A percentile compares a stretch with the other conserved stretches of the same genome.
These are phyloP conservation scores for Blastobotrys malaysiensis DNA, from an alignment of 1,139 yeast species.

Conservation along the genomic window DNA sequence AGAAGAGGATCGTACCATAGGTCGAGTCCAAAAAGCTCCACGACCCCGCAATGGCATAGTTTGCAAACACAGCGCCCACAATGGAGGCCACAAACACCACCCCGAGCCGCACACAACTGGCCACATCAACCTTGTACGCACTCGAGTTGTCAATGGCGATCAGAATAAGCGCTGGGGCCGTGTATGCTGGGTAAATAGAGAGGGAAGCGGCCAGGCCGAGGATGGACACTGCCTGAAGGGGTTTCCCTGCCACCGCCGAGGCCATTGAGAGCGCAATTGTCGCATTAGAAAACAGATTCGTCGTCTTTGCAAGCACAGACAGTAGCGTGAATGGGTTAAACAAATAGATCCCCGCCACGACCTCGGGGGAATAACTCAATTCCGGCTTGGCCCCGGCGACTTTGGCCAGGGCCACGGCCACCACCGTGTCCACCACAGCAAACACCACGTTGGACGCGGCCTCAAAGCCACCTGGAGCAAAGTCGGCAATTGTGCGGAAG, in stretches of 20 bases:
- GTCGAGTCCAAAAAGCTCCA: conserved; percentile 56
- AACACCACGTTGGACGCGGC: conserved; percentile 33
- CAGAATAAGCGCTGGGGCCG: conserved; percentile 23
- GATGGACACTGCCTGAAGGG: conserved; percentile 44
- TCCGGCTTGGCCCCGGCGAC: conserved; percentile 31
- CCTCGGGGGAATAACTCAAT: conserved; percentile 19
- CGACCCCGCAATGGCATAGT: conserved; percentile 41
- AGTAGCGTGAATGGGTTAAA: conserved; percentile 75
- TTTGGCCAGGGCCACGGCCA: conserved; percentile 40
- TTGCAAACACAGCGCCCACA: conserved; percentile 37
- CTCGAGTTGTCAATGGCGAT: not conserved
- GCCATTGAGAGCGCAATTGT: conserved; percentile 50
- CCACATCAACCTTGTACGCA: not conserved
- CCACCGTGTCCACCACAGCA: conserved; percentile 38
- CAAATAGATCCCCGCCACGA: conserved; percentile 51
- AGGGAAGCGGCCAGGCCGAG: conserved; percentile 64
- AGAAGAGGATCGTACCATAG: conserved; percentile 55
- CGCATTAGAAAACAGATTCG: conserved; percentile 56
- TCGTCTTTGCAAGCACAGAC: conserved; percentile 64
- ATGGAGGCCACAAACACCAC: conserved; percentile 19
- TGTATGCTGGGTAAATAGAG: conserved; percentile 53
- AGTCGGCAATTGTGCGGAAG: conserved; percentile 38
- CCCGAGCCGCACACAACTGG: conserved; percentile 16
- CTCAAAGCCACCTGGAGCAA: conserved; percentile 17
- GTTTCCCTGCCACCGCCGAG: conserved; percentile 40